Evolutionary conservation across 768 basidiomycete genomes (phyloP).

Genomic region (Hydnum rufescens): DNA sequence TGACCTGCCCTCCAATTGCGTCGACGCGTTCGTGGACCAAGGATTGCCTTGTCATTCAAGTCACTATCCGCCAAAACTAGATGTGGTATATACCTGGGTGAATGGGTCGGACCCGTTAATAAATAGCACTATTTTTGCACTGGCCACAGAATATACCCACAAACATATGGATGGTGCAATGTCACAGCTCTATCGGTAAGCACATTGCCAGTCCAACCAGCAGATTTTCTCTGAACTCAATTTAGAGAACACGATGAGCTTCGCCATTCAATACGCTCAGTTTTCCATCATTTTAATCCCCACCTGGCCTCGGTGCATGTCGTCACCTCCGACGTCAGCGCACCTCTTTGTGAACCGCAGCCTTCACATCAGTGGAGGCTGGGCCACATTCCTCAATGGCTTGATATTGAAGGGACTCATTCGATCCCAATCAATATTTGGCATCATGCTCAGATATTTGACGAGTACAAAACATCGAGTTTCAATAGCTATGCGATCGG

Average conservation of each 20-base stretch:
- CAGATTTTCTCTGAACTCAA: background rate
- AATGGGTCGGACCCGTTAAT: constrained; percentile 12
- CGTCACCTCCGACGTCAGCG: constrained; percentile 12
- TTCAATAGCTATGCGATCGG: constrained; percentile 14
- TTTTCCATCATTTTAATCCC: constrained; percentile 4
- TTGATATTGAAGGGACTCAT: too few relatives aligned
- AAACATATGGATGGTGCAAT: background rate
- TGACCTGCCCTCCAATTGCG: background rate
- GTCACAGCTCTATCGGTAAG: background rate
- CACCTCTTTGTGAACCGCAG: constrained; percentile 4
- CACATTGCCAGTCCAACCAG: background rate
- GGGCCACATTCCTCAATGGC: constrained; percentile 14
- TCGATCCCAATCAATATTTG: too few relatives aligned
- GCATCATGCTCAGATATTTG: constrained; percentile 8
- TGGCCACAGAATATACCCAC: background rate
- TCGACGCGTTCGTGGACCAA: constrained; percentile 4
- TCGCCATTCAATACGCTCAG: constrained; percentile 14
- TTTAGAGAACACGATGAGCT: constrained; percentile 14
- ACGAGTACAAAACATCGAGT: constrained; percentile 5
- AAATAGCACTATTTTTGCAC: background rate
- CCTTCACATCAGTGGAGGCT: background rate
- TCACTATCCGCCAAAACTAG: constrained; percentile 4
- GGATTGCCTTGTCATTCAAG: background rate
- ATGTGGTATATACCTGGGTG: constrained; percentile 12
- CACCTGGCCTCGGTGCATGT: constrained; percentile 9